These are phyloP conservation scores for Ulota crispa DNA, from an alignment of 225 moss, liverwort and hornwort genomes.

Conservation along the genomic window DNA sequence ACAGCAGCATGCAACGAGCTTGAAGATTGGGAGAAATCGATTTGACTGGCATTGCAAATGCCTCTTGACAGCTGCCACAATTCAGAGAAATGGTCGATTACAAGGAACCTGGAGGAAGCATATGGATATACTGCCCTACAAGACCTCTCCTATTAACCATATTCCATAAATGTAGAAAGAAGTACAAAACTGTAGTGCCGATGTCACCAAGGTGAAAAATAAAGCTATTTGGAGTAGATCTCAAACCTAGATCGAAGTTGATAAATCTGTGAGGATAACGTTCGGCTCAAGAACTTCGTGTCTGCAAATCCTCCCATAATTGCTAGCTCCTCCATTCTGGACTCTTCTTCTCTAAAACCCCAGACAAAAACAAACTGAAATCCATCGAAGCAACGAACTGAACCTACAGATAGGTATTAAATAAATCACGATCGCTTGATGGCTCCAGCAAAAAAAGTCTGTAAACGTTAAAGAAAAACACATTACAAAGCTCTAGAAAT, in stretches of 20 bases:
- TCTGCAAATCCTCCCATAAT: conserved; percentile 64
- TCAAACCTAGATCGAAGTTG: conserved; percentile 52
- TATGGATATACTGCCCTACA: conserved; percentile 1
- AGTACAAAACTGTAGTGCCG: not conserved
- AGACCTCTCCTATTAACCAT: not conserved
- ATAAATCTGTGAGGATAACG: conserved; percentile 49
- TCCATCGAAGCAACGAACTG: not conserved
- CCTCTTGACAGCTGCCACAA: conserved; percentile 76
- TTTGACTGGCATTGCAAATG: conserved; percentile 85
- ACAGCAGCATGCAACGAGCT: conserved; percentile 68
- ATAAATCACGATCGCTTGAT: conserved; percentile 7
- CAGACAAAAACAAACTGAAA: conserved; percentile 13
- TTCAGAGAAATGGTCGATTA: conserved; percentile 4
- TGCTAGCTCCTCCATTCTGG: conserved; percentile 63
- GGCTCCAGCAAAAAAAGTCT: not conserved
- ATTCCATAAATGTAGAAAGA: not conserved
- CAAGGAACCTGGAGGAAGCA: not conserved
- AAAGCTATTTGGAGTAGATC: not conserved
- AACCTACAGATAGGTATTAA: not conserved
- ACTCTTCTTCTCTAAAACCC: conserved; percentile 41
- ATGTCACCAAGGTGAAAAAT: conserved; percentile 3
- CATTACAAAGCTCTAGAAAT: not conserved
- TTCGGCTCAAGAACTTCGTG: conserved; percentile 55
- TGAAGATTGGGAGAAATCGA: conserved; percentile 86
- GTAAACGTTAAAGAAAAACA: not conserved